Conservation (phyloP, 495 filamentous ascomycete genomes). For the Neurospora sublineolata region DNA sequence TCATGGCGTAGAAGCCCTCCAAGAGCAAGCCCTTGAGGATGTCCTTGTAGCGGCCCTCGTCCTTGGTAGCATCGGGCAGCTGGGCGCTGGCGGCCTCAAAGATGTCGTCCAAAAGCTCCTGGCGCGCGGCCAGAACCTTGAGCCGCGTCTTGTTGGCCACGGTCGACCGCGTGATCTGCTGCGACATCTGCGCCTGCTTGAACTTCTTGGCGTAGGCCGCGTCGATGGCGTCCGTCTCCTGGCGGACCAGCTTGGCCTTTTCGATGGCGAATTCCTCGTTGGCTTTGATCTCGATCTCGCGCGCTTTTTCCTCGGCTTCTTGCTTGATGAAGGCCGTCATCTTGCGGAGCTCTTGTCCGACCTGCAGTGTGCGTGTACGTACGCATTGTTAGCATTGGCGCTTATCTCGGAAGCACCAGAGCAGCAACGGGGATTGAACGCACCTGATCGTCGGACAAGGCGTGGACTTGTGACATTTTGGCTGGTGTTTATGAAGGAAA, state of each 20-base stretch:
- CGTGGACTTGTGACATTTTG: slow-evolving; percentile 85
- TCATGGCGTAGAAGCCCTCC: slow-evolving; percentile 80
- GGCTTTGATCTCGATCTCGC: slow-evolving; percentile 93
- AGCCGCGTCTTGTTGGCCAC: slow-evolving; percentile 90
- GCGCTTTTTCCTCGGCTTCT: slow-evolving; percentile 92
- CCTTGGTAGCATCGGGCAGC: slow-evolving; percentile 51
- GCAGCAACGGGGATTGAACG: too few species aligned
- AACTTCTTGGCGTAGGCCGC: slow-evolving; percentile 88
- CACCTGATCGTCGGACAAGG: slow-evolving; percentile 92
- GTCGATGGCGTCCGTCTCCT: slow-evolving; percentile 90
- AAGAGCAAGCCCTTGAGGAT: slow-evolving; percentile 71
- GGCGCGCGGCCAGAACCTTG: slow-evolving; percentile 69
- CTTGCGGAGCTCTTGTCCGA: slow-evolving; percentile 91
- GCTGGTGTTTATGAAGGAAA: slow-evolving; percentile 16
- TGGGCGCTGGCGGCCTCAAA: slow-evolving; percentile 67
- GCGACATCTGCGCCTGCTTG: slow-evolving; percentile 91
- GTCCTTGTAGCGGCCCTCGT: slow-evolving; percentile 59
- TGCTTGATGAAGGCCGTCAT: slow-evolving; percentile 99
- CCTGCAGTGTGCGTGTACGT: slow-evolving; percentile 36
- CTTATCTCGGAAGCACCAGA: not conserved
- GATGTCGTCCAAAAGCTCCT: slow-evolving; percentile 84
- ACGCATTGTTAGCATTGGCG: not conserved
- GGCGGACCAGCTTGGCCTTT: slow-evolving; percentile 93
- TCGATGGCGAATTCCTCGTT: slow-evolving; percentile 98
- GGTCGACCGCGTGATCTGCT: slow-evolving; percentile 92